A percentile compares a stretch with the other conserved stretches of the same genome.
These are phyloP conservation scores for Phellopilus nigrolimitatus DNA, from an alignment of 1,284 basidiomycete species.

Conservation along the genomic window DNA sequence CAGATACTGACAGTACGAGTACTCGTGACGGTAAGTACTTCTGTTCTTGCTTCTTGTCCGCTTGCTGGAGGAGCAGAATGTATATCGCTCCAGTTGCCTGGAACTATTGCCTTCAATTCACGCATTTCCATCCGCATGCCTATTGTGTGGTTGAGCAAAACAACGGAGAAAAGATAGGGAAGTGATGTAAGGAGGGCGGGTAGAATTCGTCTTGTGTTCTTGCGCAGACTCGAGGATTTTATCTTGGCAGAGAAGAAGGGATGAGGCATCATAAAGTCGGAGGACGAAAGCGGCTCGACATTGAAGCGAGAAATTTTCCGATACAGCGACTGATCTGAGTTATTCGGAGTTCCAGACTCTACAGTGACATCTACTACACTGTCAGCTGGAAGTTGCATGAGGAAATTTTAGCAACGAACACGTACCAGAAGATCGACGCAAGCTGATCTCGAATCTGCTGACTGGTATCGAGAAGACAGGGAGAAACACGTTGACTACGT, in stretches of 20 bases:
- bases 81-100: background rate
- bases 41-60: background rate
- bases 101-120: conserved; percentile 2
- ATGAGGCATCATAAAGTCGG: conserved; percentile 13
- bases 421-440: conserved; percentile 51
- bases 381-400: background rate
- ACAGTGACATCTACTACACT: background rate
- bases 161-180: conserved; percentile 7
- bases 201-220: conserved; percentile 2
- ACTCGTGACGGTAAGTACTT: conserved; percentile 11
- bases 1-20: background rate
- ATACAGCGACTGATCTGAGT: background rate
- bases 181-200: background rate
- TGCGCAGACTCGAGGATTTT: background rate
- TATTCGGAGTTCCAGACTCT: background rate
- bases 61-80: background rate
- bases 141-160: conserved; percentile 7
- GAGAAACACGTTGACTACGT: conserved; percentile 42
- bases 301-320: conserved; percentile 9
- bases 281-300: conserved; percentile 15
- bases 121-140: conserved; percentile 12
- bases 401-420: conserved; percentile 13
- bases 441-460: conserved; percentile 54
- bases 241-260: background rate
- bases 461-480: conserved; percentile 66